Evolutionary conservation across 176 grass and related monocot species (phyloP).

Genomic region (Phoenix dactylifera): DNA sequence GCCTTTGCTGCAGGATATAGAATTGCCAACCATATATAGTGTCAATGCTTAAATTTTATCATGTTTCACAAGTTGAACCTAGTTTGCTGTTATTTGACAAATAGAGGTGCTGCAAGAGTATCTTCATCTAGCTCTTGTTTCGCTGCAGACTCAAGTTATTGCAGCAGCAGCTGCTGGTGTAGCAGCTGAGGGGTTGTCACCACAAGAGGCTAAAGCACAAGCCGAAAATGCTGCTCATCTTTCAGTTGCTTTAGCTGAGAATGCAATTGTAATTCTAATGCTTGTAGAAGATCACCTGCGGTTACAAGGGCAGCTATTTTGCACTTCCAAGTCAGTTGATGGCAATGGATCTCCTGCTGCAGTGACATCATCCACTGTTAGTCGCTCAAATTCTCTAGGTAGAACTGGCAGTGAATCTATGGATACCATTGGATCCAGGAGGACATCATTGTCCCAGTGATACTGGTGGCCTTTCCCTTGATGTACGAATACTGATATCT

Average conservation of each 20-base stretch:
- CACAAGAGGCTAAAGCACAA: conserved; percentile 82
- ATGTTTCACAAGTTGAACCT: background rate
- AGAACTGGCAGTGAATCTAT: conserved; percentile 42
- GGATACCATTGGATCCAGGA: conserved; percentile 29
- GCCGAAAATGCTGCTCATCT: conserved; percentile 94
- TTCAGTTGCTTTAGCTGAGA: conserved; percentile 93
- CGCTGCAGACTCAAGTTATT: conserved; percentile 89
- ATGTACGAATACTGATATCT: conserved; percentile 61
- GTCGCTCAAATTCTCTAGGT: conserved; percentile 60
- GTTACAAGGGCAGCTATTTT: conserved; percentile 74
- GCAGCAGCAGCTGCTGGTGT: conserved; percentile 96
- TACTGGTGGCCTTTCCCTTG: conserved; percentile 70
- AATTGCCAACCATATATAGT: no score
- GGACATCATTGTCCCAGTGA: conserved; percentile 79
- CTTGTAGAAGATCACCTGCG: conserved; percentile 98
- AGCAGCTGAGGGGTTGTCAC: conserved; percentile 91
- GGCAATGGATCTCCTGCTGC: conserved; percentile 34
- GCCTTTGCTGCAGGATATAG: no score
- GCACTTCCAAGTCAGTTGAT: conserved; percentile 36
- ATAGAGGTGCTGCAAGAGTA: conserved; percentile 1
- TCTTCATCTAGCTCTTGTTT: conserved; percentile 15
- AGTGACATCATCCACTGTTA: conserved; percentile 40
- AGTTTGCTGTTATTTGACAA: conserved; percentile 1
- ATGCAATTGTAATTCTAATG: conserved; percentile 93
- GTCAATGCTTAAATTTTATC: no score